Base-by-base conservation (phyloP, 1,284 basidiomycete genomes). In the Takashimella tepidaria region DNA sequence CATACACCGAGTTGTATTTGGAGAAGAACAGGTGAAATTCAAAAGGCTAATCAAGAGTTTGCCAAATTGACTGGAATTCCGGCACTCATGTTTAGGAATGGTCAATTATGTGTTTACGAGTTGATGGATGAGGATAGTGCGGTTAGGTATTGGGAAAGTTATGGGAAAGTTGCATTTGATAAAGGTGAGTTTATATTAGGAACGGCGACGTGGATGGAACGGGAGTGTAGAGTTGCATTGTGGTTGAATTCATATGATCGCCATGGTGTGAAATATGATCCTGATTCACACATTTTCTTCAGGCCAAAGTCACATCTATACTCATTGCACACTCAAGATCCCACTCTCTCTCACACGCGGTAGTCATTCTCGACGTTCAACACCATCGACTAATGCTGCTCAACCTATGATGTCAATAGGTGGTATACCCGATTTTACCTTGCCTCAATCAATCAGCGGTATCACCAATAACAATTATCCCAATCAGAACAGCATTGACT, bases 11-110 rank as follows among this genome's bases (percentile, higher is more conserved):
- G 92, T 0, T 98, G 95, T 64, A 81, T 98, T 5, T 98, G 95
- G 96, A 81, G 93, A 25, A 79, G 95, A 46, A 98, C 95, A 1
- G 96, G 96, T 23, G 93, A 98, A 77, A 98, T 98, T 56, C 97
- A 98, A 80, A 98, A 93, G 76, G 95, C 85, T 41, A 98, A 98
- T 71, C 84, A 90, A 56, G 92, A 97, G 76, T 73, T 74, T 50
- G 67, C 69, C 44, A 68, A 65, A 25, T 58, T 74, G 41, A 70
- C 71, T 2, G 68, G 65, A 24, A 66, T 70, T 54, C 63, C 66
- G 13, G 62, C 68, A 24, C 55, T 61, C 37, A 66, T 59, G 55
- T 61, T 70, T 49, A 59, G 69, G 45, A 61, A 57, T 79, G 95
- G 95, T 1, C 85, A 90, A 48, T 75, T 97, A 45, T 96, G 92